These are phyloP conservation scores for Zymoseptoria ardabiliae DNA, from an alignment of 2,329 filamentous ascomycete genomes.

Conservation along the genomic window DNA sequence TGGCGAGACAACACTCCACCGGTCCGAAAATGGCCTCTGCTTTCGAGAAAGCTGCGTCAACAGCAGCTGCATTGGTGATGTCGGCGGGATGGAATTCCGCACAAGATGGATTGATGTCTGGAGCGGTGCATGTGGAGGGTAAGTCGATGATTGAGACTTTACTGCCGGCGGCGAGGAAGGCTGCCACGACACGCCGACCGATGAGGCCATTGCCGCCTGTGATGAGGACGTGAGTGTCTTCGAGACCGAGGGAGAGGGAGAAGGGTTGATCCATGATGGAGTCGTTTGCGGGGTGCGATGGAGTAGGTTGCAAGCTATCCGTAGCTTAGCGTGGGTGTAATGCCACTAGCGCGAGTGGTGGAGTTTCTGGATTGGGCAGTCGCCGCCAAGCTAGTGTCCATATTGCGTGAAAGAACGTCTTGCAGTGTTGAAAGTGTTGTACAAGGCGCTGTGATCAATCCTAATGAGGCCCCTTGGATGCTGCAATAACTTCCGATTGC, in stretches of 20 bases:
- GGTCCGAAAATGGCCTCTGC: conserved; percentile 32
- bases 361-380: not conserved
- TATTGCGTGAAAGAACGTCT: not conserved
- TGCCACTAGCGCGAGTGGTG: not conserved
- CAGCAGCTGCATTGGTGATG: conserved; percentile 28
- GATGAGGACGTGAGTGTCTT: conserved; percentile 34
- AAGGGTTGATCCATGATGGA: conserved; percentile 9
- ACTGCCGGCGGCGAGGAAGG: conserved; percentile 38
- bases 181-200: conserved; percentile 32
- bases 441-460: too few relatives aligned
- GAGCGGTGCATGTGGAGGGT: not conserved
- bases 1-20: conserved; percentile 36
- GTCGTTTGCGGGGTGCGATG: not conserved
- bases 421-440: too few relatives aligned
- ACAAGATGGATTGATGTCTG: conserved; percentile 2
- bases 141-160: conserved; percentile 31
- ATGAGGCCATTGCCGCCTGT: conserved; percentile 39
- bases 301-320: not conserved
- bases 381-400: not conserved
- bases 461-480: too few relatives aligned
- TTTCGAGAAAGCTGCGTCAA: conserved; percentile 30
- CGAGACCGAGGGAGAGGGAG: conserved; percentile 31
- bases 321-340: not conserved
- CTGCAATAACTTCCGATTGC: too few relatives aligned
- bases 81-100: conserved; percentile 15